A percentile compares a stretch with the other conserved stretches of the same genome.
Conservation (phyloP, 805 yeast genomes). For the Yamadazyma scolyti region DNA sequence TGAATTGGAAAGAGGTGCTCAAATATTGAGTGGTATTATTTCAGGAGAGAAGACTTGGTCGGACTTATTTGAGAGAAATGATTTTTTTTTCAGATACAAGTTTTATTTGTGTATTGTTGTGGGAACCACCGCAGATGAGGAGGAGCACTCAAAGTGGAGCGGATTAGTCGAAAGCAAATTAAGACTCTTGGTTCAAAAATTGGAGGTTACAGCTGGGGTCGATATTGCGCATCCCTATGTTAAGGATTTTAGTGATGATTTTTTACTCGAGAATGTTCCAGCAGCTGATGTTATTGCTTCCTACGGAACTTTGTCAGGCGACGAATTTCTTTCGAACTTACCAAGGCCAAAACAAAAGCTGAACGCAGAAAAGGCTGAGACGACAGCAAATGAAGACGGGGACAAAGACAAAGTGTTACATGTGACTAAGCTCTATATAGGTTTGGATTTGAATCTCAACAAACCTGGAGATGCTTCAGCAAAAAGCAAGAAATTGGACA, state of each 20-base stretch:
- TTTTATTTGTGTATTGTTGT: slow-evolving; percentile 82
- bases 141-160: slow-evolving; percentile 86
- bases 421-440: slow-evolving; percentile 76
- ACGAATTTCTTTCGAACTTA: slow-evolving; percentile 17
- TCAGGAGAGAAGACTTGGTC: slow-evolving; percentile 67
- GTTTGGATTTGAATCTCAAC: slow-evolving; percentile 51
- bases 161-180: slow-evolving; percentile 90
- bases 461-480: slow-evolving; percentile 36
- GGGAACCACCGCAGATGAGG: slow-evolving; percentile 66
- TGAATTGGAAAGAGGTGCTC: slow-evolving; percentile 78
- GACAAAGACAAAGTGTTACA: slow-evolving; percentile 36
- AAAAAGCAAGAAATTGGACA: slow-evolving; percentile 53
- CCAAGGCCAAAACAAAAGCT: slow-evolving; percentile 10
- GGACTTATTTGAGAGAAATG: slow-evolving; percentile 72
- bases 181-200: slow-evolving; percentile 74
- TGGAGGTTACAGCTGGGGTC: slow-evolving; percentile 75
- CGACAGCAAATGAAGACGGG: slow-evolving; percentile 6
- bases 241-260: slow-evolving; percentile 46
- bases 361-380: slow-evolving; percentile 2
- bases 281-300: slow-evolving; percentile 49
- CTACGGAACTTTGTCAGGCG: slow-evolving; percentile 61
- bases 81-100: slow-evolving; percentile 79
- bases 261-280: not conserved
- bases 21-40: slow-evolving; percentile 64
- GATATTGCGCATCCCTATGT: slow-evolving; percentile 87